These are phyloP conservation scores for Amborella trichopoda DNA, from an alignment of 164 flowering plant species.

Conservation along the genomic window DNA sequence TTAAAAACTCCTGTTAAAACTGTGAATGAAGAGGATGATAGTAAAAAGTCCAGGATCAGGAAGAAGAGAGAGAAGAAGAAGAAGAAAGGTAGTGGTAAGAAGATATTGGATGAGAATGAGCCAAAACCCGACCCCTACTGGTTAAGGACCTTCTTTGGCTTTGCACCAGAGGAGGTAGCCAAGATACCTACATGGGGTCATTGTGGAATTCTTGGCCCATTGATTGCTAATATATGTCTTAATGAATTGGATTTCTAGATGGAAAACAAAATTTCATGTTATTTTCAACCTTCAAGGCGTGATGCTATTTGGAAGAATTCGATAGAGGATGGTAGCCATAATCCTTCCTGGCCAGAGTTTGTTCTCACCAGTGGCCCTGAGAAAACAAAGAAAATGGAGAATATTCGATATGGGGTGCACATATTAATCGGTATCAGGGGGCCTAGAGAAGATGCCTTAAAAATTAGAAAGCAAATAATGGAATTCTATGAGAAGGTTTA, in stretches of 20 bases:
- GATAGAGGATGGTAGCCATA: constrained; percentile 65
- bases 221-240: constrained; percentile 73
- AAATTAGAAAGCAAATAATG: constrained; percentile 40
- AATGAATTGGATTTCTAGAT: constrained; percentile 71
- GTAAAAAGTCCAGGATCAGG: too few relatives aligned
- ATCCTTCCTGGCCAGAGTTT: constrained; percentile 97
- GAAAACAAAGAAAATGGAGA: constrained; percentile 88
- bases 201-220: constrained; percentile 88
- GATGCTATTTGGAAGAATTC: constrained; percentile 83
- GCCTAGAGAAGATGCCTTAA: constrained; percentile 74
- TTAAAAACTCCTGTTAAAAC: constrained; percentile 14
- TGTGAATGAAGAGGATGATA: constrained; percentile 8
- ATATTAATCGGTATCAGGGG: constrained; percentile 88
- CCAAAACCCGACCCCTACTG: constrained; percentile 97
- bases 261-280: constrained; percentile 64
- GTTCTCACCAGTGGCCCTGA: constrained; percentile 79
- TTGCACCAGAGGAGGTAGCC: constrained; percentile 85
- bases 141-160: constrained; percentile 72
- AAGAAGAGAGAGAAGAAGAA: constrained; percentile 7
- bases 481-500: constrained; percentile 50
- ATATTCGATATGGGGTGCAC: constrained; percentile 75
- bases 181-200: constrained; percentile 69
- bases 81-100: constrained; percentile 17
- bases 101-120: constrained; percentile 56
- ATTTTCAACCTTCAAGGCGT: constrained; percentile 47